Evolutionary conservation across 768 basidiomycete species (phyloP).

Genomic region (Leucosporidium scottii): DNA sequence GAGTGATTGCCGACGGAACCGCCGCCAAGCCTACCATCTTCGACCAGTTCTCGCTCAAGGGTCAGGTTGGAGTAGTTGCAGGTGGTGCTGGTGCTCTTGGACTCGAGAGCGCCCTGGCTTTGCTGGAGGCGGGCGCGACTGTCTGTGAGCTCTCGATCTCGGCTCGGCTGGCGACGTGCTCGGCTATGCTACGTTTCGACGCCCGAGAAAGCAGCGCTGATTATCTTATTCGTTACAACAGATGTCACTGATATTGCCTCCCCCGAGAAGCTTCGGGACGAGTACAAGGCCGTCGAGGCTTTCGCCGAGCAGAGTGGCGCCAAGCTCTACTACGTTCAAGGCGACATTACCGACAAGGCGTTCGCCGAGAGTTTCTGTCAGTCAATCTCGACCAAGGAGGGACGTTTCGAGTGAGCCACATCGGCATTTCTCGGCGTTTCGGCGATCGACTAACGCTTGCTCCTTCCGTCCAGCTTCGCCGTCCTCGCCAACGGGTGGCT

Average conservation of each 20-base stretch:
- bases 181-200: too few relatives aligned
- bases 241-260: neutral
- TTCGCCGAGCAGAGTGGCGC: neutral
- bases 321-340: neutral
- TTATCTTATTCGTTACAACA: too few relatives aligned
- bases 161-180: too few relatives aligned
- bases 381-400: neutral
- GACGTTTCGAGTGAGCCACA: neutral
- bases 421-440: neutral
- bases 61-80: neutral
- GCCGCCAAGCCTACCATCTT: neutral
- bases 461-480: neutral
- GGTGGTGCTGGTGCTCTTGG: neutral
- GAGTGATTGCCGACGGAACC: neutral
- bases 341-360: neutral
- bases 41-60: constrained; percentile 1
- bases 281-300: neutral
- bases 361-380: neutral
- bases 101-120: neutral
- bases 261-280: neutral
- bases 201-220: too few relatives aligned
- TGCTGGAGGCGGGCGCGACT: neutral
- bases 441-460: neutral
- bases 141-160: neutral
- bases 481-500: neutral